These are phyloP conservation scores for Sclerotinia borealis DNA, from an alignment of 2,329 filamentous ascomycete species.

Conservation along the genomic window DNA sequence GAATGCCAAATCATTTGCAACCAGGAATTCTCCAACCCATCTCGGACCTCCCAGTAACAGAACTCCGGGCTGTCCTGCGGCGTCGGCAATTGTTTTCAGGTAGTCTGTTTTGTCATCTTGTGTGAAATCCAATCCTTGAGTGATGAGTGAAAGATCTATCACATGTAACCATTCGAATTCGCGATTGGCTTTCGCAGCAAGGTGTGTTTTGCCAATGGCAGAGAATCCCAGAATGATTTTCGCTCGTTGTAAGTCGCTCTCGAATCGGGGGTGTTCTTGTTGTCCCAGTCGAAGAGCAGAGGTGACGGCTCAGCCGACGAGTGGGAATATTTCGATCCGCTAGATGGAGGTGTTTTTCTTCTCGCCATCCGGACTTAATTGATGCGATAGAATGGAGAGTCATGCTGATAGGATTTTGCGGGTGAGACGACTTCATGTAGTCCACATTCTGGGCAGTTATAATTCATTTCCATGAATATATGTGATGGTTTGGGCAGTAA, in stretches of 20 bases:
- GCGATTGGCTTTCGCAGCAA: constrained; percentile 7
- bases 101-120: background rate
- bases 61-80: background rate
- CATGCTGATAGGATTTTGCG: background rate
- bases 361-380: background rate
- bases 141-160: constrained; percentile 6
- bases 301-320: background rate
- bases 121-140: background rate
- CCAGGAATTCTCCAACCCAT: constrained; percentile 9
- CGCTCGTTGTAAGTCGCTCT: background rate
- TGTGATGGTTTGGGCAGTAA: background rate
- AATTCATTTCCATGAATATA: background rate
- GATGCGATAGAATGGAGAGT: background rate
- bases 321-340: background rate
- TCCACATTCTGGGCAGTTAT: background rate
- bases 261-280: background rate
- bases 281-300: background rate
- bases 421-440: background rate
- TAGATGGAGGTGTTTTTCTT: background rate
- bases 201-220: constrained; percentile 4
- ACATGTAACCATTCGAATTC: constrained; percentile 11
- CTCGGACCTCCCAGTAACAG: constrained; percentile 2
- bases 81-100: background rate
- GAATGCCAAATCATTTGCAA: background rate
- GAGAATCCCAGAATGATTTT: constrained; percentile 6